Evolutionary conservation across 192 early-diverging fungal genomes (phyloP), one percentile per base, ranked within the genome.

Genomic region (Fimicolochytrium jonesii): DNA sequence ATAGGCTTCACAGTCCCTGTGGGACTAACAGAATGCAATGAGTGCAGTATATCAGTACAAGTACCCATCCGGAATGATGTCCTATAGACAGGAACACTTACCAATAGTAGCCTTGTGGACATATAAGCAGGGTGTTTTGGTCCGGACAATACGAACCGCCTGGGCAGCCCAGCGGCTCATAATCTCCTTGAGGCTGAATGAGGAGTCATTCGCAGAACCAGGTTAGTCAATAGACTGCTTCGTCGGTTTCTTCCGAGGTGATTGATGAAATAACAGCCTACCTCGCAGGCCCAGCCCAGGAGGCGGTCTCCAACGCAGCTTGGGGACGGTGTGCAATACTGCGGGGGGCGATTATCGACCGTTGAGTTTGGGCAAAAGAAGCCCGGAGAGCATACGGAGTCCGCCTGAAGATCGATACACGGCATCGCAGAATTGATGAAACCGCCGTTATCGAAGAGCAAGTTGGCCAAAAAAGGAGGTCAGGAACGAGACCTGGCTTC

Each of bases 81-180:
- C 9, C 9, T n/a, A 0, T 1, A 42, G 15, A 42, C 41, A 42
- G 15, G 1, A 42, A 0, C 10, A 55, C 32, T 35, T 28, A 55
- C 53, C 53, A 55, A 23, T 22, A 34, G 35, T 28, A 55, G 17
- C 53, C 53, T 4, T 55, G 11, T 1, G 53, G 53, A 55, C 53
- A 55, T 18, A 23, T 10, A 9, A 2, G 20, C 18, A 66, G 32
- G 6, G 59, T 64, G 15, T 44, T 70, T 35, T 68, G 41, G 41
- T 66, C 66, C 9, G 73, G 73, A 49, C 73, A 75, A 41, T 73
- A 75, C 47, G 57, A 75, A 29, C 77, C 77, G 18, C 37, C 61
- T 22, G 49, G 54, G 56, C 77, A 78, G 37, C 73, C 25, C 18
- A 61, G 61, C 2, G 77, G 77, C 50, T 78, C 77, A 42, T 42